Base-by-base conservation (phyloP, 2,329 filamentous ascomycete species). In the Fusarium sacchari region DNA sequence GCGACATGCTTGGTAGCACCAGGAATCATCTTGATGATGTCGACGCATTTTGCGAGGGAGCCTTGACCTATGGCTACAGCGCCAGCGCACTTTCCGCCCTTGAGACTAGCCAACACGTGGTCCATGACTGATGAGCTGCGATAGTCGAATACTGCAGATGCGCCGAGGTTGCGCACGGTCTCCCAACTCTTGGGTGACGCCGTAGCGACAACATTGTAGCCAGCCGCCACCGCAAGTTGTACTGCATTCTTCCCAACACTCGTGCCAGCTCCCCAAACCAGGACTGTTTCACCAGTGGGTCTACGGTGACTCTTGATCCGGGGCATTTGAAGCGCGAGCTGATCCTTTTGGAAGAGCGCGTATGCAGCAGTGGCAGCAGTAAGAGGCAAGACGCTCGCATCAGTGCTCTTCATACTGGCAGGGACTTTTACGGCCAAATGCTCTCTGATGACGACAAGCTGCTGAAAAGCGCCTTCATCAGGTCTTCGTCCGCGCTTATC, bases 191-290 rank as follows among this genome's bases (percentile, higher is more conserved):
- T 32, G 4, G 53, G 40, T 2, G 65, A 67, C 0, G 65, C 26
- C 5, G 65, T 62, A 0, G 63, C 63, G 6, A 67, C 9, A 1
- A 67, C 63, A 24, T 62, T 5, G 26, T 67, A 67, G 0, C 65
- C 63, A 0, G 65, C 63, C 1, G 65, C 65, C 9, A 62, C 30
- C 11, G 65, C 46, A 42, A 67, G 53, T 3, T 67, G 65, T 1
- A 67, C 36, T 0, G 63, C 46, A 9, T 67, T 67, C 36, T 24
- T 39, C 3, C 65, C 65, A 1, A 67, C 65, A 4, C 52, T 40
- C 1, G 65, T 67, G 13, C 63, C 14, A 1, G 65, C 65, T 28
- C 65, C 65, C 65, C 65, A 67, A 0, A 67, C 4, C 36, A 67
- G 14, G 0, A 67, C 28, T 11, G 46, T 67, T 17, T 67, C 34